Evolutionary conservation across 441 rosid genomes (phyloP).

Genomic region (Pelargonium australe): DNA sequence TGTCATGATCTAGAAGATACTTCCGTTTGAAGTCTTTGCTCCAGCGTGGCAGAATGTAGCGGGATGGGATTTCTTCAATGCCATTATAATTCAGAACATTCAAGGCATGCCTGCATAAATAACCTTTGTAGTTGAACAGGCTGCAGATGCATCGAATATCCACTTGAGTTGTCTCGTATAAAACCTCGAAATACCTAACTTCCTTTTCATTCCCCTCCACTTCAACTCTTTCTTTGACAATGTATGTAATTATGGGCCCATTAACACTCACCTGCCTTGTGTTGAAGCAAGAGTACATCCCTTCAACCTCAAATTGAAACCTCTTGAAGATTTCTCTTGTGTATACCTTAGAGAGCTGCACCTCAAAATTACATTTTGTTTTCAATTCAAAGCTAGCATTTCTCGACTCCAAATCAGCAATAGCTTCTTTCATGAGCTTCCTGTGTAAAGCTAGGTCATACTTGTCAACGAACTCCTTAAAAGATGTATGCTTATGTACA

Average conservation of each 20-base stretch:
- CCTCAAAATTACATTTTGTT: slow-evolving; percentile 39
- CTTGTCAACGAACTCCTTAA: slow-evolving; percentile 48
- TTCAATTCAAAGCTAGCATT: slow-evolving; percentile 32
- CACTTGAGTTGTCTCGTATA: slow-evolving; percentile 36
- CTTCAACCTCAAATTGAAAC: slow-evolving; percentile 46
- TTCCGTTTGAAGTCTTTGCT: slow-evolving; percentile 33
- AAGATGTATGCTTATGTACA: slow-evolving; percentile 44
- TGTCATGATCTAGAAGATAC: slow-evolving; percentile 20
- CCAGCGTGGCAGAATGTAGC: slow-evolving; percentile 38
- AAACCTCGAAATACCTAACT: slow-evolving; percentile 37
- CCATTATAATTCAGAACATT: slow-evolving; percentile 48
- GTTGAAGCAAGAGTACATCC: slow-evolving; percentile 49
- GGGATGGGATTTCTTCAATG: slow-evolving; percentile 41
- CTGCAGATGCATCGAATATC: slow-evolving; percentile 51
- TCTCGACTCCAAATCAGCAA: slow-evolving; percentile 36
- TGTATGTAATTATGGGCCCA: slow-evolving; percentile 37
- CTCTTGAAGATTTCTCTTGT: slow-evolving; percentile 32
- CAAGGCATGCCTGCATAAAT: slow-evolving; percentile 47
- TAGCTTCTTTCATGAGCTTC: slow-evolving; percentile 41
- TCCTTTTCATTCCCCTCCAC: slow-evolving; percentile 35
- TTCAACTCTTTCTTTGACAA: slow-evolving; percentile 43
- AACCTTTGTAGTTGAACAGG: slow-evolving; percentile 49
- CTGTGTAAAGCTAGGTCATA: slow-evolving; percentile 40
- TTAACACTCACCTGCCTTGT: slow-evolving; percentile 36
- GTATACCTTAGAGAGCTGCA: slow-evolving; percentile 43